Evolutionary conservation across 306 rosid genomes (phyloP), one percentile per base, ranked within the genome.

Genomic region (Lithocarpus polystachyus): DNA sequence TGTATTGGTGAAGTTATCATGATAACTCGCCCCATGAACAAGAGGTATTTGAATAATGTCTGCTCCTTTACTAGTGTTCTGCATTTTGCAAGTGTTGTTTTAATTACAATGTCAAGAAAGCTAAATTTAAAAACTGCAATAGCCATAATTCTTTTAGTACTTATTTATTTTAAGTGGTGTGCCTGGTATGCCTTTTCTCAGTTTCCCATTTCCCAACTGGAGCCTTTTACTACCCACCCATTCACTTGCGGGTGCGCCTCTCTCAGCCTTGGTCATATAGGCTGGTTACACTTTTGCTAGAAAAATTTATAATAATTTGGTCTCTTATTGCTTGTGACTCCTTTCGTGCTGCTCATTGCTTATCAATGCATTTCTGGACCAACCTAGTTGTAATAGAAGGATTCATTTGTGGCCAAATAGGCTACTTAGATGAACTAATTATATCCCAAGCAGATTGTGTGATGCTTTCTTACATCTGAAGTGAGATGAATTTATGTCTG

Each of bases 1-100:
- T 94, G 97, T 85, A 83, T 92, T 78, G 91, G 90, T 81, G 91
- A 90, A 90, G 86, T 94, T 80, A 81, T 94, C 73, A 84, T 82
- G 87, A 81, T 94, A 64, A 88, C 75, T 75, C 85, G 86, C 72
- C 89, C 84, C 40, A 86, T 40, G 60, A 81, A 75, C 72, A 87
- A 68, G 71, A 85, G 99, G 99, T 91, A 89, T 55, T 53, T 73
- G 45, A 18, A 33, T 60, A 59, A 80, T 84, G 24, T 56, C 56
- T 48, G 17, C 53, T 12, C 53, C 53, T 72, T 45, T 1, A 43
- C 59, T 33, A 48, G 24, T 60, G 11, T 75, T 69, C 11, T 61
- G 31, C 72, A 14, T 26, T 61, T 67, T 3, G 15, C n/a, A 6
- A 8, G 72, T 35, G 72, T 18, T 33, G 2, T 67, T 67, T 33